Conservation (phyloP, 192 early-diverging fungal genomes). For the Helicostylum pulchrum region DNA sequence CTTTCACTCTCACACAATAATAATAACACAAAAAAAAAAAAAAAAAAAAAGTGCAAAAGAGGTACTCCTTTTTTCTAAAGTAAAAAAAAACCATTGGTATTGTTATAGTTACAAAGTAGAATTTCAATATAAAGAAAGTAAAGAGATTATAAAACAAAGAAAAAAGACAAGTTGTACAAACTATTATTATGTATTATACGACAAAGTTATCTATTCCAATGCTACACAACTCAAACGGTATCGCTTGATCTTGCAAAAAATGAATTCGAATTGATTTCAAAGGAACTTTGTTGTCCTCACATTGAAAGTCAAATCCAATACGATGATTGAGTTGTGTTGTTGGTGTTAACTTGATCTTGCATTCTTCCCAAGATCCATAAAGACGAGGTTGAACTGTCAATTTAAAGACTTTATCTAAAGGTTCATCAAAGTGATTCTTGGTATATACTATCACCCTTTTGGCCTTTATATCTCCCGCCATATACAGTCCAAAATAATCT, state of each 20-base stretch:
- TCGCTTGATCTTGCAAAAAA: constrained; percentile 1
- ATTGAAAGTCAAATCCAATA: background rate
- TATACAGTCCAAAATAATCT: constrained; percentile 49
- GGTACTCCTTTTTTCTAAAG: too few species aligned
- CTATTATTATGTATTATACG: constrained; percentile 9
- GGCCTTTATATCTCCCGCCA: constrained; percentile 30
- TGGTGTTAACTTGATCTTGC: background rate
- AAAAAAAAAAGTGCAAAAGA: too few species aligned
- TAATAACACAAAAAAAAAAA: too few species aligned
- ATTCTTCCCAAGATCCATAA: constrained; percentile 12
- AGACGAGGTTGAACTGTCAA: constrained; percentile 11
- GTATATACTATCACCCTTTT: background rate
- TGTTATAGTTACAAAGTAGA: too few species aligned
- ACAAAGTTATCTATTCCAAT: constrained; percentile 23
- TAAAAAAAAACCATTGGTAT: too few species aligned
- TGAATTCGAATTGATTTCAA: constrained; percentile 14
- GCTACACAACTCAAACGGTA: constrained; percentile 19
- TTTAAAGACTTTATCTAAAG: constrained; percentile 1
- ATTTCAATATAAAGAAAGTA: too few species aligned
- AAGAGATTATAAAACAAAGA: too few species aligned
- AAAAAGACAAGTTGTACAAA: background rate
- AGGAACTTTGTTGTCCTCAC: background rate
- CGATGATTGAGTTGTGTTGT: background rate
- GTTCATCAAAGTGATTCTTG: background rate
- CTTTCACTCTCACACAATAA: too few species aligned